Evolutionary conservation across 805 yeast species (phyloP).

Genomic region (Zygoascus biomembranicola): DNA sequence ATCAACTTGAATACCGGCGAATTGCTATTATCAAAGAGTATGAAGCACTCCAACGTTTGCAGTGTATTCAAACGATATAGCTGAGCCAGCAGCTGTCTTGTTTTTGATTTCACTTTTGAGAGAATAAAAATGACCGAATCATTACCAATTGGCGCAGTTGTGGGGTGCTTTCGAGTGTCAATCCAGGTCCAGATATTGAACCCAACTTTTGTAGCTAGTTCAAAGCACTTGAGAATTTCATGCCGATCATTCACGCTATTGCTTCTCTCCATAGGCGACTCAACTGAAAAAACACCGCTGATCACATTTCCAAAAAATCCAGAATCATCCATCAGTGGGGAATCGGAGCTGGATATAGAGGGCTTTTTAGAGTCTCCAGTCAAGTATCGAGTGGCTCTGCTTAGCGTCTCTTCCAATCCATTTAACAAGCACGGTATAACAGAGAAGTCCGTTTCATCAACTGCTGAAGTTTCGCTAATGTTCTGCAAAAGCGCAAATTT

Average conservation of each 20-base stretch:
- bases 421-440: slow-evolving; percentile 37
- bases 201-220: slow-evolving; percentile 46
- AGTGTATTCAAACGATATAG: slow-evolving; percentile 60
- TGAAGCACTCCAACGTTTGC: slow-evolving; percentile 62
- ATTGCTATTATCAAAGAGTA: slow-evolving; percentile 28
- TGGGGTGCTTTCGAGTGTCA: slow-evolving; percentile 31
- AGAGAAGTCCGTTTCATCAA: slow-evolving; percentile 35
- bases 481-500: slow-evolving; percentile 27
- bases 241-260: slow-evolving; percentile 47
- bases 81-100: slow-evolving; percentile 57
- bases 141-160: slow-evolving; percentile 8
- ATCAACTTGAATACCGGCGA: slow-evolving; percentile 23
- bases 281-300: slow-evolving; percentile 72
- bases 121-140: slow-evolving; percentile 41
- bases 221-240: slow-evolving; percentile 55
- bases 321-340: slow-evolving; percentile 25
- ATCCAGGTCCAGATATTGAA: slow-evolving; percentile 66
- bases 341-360: not conserved
- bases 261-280: slow-evolving; percentile 44
- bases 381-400: slow-evolving; percentile 40
- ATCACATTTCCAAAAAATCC: slow-evolving; percentile 49
- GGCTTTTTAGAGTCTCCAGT: slow-evolving; percentile 15
- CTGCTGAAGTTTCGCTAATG: slow-evolving; percentile 11
- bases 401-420: slow-evolving; percentile 61
- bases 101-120: slow-evolving; percentile 56